Evolutionary conservation across 352 stramenopile species (phyloP).

Genomic region (Pilasporangium apinafurcum): DNA sequence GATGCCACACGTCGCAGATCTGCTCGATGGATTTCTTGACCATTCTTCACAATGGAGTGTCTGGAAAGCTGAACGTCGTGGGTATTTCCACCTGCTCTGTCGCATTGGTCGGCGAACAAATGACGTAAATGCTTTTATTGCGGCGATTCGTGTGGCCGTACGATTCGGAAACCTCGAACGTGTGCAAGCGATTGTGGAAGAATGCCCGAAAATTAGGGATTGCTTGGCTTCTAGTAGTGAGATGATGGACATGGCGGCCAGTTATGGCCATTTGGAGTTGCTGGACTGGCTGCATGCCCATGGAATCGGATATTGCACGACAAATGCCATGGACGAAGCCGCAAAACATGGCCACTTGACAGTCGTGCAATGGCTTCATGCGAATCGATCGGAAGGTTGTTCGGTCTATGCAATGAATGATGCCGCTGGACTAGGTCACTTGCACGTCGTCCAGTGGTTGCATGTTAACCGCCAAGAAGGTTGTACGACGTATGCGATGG

Average conservation of each 20-base stretch:
- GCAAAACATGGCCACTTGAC: slow-evolving; percentile 14
- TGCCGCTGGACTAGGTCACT: slow-evolving; percentile 8
- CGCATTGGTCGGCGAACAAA: too few species aligned
- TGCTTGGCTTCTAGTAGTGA: too few species aligned
- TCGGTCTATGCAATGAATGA: slow-evolving; percentile 12
- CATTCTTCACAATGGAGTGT: too few species aligned
- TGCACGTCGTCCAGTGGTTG: slow-evolving; percentile 8
- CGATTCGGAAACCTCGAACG: too few species aligned
- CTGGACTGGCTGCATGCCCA: slow-evolving; percentile 18
- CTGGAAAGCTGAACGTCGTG: too few species aligned
- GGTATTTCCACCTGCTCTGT: too few species aligned
- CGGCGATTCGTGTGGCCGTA: too few species aligned
- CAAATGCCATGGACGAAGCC: slow-evolving; percentile 11
- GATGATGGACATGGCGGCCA: slow-evolving; percentile 11
- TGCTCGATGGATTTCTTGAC: too few species aligned
- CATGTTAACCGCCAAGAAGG: slow-evolving; percentile 6
- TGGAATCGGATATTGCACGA: slow-evolving; percentile 1
- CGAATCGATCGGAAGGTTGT: slow-evolving; percentile 1
- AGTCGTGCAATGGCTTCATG: slow-evolving; percentile 16
- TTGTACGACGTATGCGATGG: slow-evolving; percentile 1
- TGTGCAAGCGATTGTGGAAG: too few species aligned
- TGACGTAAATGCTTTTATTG: too few species aligned
- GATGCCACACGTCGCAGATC: too few species aligned
- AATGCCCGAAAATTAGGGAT: too few species aligned
- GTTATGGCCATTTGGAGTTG: slow-evolving; percentile 13